These are phyloP conservation scores for Eucalyptus erythrocorys DNA, from an alignment of 345 rosid genomes.

Conservation along the genomic window DNA sequence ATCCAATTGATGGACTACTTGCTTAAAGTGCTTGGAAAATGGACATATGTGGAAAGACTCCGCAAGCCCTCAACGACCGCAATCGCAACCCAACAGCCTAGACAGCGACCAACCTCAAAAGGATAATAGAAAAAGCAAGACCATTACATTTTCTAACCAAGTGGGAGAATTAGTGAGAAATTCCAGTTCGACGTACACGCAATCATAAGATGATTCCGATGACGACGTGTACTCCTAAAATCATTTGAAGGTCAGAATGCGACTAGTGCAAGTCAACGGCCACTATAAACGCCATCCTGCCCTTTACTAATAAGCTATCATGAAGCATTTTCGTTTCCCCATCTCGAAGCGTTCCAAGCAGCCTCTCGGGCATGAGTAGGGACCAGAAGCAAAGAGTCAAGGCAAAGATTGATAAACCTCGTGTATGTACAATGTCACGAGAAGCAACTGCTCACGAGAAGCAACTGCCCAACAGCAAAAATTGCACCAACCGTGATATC, in stretches of 20 bases:
- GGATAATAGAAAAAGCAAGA: background rate
- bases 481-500: background rate
- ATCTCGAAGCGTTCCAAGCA: background rate
- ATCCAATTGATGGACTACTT: background rate
- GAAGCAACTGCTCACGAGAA: background rate
- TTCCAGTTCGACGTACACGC: background rate
- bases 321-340: background rate
- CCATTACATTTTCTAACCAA: background rate
- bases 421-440: background rate
- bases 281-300: background rate
- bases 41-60: background rate
- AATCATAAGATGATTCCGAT: background rate
- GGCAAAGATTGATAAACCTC: background rate
- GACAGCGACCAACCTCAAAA: background rate
- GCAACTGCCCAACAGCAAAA: background rate
- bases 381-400: background rate
- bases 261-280: background rate
- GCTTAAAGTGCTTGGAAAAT: background rate
- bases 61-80: background rate
- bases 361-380: background rate
- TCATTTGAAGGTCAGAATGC: background rate
- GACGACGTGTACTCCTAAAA: background rate
- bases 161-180: background rate
- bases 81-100: background rate
- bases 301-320: background rate